Percentiles rank a stretch among this genome's conserved stretches.
These are phyloP conservation scores for Aristolochia californica DNA, from an alignment of 164 flowering plant genomes.

Conservation along the genomic window DNA sequence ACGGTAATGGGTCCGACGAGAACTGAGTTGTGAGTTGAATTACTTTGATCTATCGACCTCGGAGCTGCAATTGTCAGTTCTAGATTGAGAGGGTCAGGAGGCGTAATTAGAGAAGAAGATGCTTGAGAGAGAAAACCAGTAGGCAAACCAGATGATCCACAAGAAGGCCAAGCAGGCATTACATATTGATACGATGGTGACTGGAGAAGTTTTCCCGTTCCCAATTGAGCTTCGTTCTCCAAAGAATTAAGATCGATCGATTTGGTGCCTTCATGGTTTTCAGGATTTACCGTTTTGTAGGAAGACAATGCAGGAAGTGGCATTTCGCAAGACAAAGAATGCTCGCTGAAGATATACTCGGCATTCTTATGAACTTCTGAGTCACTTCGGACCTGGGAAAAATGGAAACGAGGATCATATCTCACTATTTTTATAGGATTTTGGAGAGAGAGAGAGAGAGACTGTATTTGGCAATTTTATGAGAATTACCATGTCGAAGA, in stretches of 20 bases:
- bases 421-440: not conserved
- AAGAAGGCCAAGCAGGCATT: constrained; percentile 4
- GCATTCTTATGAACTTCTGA: constrained; percentile 2
- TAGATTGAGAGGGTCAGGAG: constrained; percentile 18
- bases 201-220: constrained; percentile 1
- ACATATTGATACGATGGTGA: constrained; percentile 1
- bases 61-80: constrained; percentile 50
- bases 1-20: constrained; percentile 36
- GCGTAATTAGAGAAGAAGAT: constrained; percentile 1
- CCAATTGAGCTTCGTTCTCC: constrained; percentile 6
- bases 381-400: constrained; percentile 20
- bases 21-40: constrained; percentile 19
- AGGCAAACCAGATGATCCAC: constrained; percentile 9
- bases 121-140: constrained; percentile 5
- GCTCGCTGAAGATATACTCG: constrained; percentile 6
- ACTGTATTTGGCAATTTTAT: not conserved
- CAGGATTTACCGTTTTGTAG: constrained; percentile 1
- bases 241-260: constrained; percentile 11
- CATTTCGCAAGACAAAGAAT: constrained; percentile 3
- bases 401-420: not conserved
- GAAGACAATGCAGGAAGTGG: constrained; percentile 3
- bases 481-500: constrained; percentile 60
- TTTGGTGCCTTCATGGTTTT: constrained; percentile 6
- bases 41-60: constrained; percentile 20
- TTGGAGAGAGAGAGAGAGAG: not conserved